A percentile compares a stretch with the other conserved stretches of the same genome.
Conservation (phyloP, 2,329 filamentous ascomycete genomes). For the Aspergillus vadensis region DNA sequence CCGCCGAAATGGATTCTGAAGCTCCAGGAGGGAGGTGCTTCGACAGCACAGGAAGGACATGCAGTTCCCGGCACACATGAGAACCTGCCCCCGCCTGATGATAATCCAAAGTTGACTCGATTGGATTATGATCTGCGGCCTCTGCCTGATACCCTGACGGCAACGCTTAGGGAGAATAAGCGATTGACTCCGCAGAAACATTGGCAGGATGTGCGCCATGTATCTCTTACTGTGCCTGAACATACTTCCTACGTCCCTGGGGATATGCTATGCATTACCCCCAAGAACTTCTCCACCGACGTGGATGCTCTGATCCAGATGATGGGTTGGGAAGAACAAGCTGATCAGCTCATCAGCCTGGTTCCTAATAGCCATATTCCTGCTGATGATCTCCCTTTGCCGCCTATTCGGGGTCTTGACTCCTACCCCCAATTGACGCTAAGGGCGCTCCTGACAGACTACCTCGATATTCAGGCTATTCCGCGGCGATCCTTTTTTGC, state of each 20-base stretch:
- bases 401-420: slow-evolving; percentile 40
- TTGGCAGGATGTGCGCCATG: slow-evolving; percentile 89
- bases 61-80: slow-evolving; percentile 5
- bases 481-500: slow-evolving; percentile 85
- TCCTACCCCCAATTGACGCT: slow-evolving; percentile 58
- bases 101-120: slow-evolving; percentile 27
- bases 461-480: slow-evolving; percentile 86
- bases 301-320: slow-evolving; percentile 75
- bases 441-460: slow-evolving; percentile 74
- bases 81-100: slow-evolving; percentile 10
- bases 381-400: slow-evolving; percentile 28
- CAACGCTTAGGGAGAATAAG: slow-evolving; percentile 64
- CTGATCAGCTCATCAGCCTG: slow-evolving; percentile 68
- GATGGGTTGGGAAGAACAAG: slow-evolving; percentile 75
- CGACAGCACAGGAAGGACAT: slow-evolving; percentile 1
- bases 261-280: slow-evolving; percentile 77
- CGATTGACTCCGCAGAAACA: slow-evolving; percentile 75
- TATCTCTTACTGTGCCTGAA: slow-evolving; percentile 60
- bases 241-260: slow-evolving; percentile 65
- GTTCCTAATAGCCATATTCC: slow-evolving; percentile 31
- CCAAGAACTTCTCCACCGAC: slow-evolving; percentile 81
- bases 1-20: slow-evolving; percentile 70
- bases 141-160: slow-evolving; percentile 59
- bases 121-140: slow-evolving; percentile 54
- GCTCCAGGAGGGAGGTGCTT: slow-evolving; percentile 7